Conservation (phyloP, 768 basidiomycete species). For the Podaxis rugospora region DNA sequence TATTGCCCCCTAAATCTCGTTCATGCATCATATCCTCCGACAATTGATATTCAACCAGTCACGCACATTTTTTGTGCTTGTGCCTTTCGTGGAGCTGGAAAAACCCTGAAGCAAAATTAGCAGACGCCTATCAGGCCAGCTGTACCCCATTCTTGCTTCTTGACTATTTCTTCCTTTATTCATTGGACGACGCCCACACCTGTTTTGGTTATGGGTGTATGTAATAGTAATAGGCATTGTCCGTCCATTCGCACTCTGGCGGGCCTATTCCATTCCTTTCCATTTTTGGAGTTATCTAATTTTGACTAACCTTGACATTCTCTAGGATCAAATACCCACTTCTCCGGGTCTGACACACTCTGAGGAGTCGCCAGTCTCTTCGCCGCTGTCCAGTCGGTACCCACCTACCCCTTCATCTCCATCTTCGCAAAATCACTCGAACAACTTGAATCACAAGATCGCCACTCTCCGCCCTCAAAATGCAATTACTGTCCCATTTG, state of each 20-base stretch:
- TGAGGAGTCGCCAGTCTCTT: conserved; percentile 2
- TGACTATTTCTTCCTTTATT: background rate
- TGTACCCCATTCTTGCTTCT: background rate
- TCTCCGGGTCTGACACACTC: conserved; percentile 4
- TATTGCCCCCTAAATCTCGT: background rate
- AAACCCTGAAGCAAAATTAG: background rate
- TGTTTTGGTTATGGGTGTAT: background rate
- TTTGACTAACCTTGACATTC: background rate
- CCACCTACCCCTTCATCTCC: conserved; percentile 9
- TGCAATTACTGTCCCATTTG: background rate
- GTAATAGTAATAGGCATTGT: background rate
- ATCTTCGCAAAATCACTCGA: conserved; percentile 9
- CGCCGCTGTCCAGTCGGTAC: conserved; percentile 5
- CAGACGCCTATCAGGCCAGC: conserved; percentile 5
- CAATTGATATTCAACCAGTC: background rate
- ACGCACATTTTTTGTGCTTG: background rate
- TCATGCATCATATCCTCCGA: background rate
- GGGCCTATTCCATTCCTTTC: background rate
- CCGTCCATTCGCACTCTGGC: background rate
- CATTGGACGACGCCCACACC: background rate
- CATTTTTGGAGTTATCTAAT: background rate
- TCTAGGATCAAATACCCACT: conserved; percentile 4
- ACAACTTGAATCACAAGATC: background rate
- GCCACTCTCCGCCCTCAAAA: background rate
- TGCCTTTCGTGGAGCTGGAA: background rate